Base-by-base conservation (phyloP, 805 yeast species). In the Saccharomycopsis malanga region DNA sequence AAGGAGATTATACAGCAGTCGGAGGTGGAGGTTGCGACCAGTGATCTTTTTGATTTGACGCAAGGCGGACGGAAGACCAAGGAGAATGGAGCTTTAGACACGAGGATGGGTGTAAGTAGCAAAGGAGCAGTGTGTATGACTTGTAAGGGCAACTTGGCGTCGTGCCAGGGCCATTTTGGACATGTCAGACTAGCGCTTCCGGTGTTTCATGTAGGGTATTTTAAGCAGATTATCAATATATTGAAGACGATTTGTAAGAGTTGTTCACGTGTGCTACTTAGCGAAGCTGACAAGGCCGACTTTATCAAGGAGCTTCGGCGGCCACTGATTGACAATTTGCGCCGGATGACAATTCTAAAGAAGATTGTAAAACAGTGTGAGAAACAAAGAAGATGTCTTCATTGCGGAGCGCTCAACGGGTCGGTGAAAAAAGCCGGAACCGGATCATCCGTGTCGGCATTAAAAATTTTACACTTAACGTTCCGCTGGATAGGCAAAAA, bases 131-230 rank as follows among this genome's bases (percentile, higher is more conserved):
- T 84, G 61, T 93, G 99, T 70, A 63, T 76, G 12, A 94, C 98
- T 0, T 93, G 99, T 67, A 87, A 79, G 57, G 98, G 98, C 2
- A 79, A 80, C 56, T 68, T 93, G 54, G 95, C 96, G 0, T 77
- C 95, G 1, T 93, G 99, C 64, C 97, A 91, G 67, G 99, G 99
- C 49, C 99, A 93, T 68, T 93, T 93, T 63, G 99, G 99, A 36
- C 96, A 94, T 60, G 77, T 93, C 54, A 78, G 87, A 58, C 73
- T 93, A 44, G 96, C 98, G 0, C 70, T 93, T 39, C 99, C 99
- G 1, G 98, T 89, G 12, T 93, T 91, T 68, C 98, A 93, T 61
- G 93, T 93, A 40, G 99, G 99, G 17, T 93, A 89, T 64, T 93
- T 93, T 73, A 91, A 91, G 63, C 81, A 89, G 37, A 84, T 87